A percentile compares a stretch with the other conserved stretches of the same genome.
Conservation (phyloP, 768 basidiomycete genomes). For the Termitomyces sp. region DNA sequence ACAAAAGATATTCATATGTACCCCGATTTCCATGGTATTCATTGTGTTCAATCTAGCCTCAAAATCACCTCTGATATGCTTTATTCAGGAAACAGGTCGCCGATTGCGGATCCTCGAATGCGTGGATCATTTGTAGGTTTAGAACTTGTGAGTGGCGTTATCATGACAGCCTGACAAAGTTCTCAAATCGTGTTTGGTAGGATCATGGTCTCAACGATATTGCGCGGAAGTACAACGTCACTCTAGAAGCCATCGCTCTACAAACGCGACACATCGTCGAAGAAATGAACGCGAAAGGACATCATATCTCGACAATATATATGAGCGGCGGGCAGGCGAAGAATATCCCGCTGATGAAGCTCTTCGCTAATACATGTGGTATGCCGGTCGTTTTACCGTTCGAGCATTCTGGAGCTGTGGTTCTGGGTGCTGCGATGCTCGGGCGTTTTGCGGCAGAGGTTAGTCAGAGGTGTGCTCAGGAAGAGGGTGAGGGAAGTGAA, state of each 20-base stretch:
- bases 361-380: slow-evolving; percentile 81
- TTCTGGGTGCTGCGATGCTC: slow-evolving; percentile 91
- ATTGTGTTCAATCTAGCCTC: background rate
- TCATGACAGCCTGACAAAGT: background rate
- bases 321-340: slow-evolving; percentile 93
- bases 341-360: slow-evolving; percentile 83
- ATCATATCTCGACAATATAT: slow-evolving; percentile 79
- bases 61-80: background rate
- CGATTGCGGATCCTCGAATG: slow-evolving; percentile 95
- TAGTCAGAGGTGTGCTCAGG: slow-evolving; percentile 14
- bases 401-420: slow-evolving; percentile 77
- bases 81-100: slow-evolving; percentile 84
- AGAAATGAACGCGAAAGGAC: slow-evolving; percentile 81
- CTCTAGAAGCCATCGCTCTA: slow-evolving; percentile 89
- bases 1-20: slow-evolving; percentile 92
- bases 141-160: slow-evolving; percentile 49
- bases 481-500: slow-evolving; percentile 20
- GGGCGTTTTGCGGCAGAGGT: slow-evolving; percentile 80
- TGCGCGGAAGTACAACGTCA: slow-evolving; percentile 85
- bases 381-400: slow-evolving; percentile 82
- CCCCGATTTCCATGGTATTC: slow-evolving; percentile 86
- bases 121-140: slow-evolving; percentile 88
- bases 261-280: slow-evolving; percentile 95
- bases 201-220: slow-evolving; percentile 76
- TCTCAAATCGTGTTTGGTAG: slow-evolving; percentile 26